Evolutionary conservation across 2,329 filamentous ascomycete species (phyloP).

Genomic region (Lachnellula cervina): DNA sequence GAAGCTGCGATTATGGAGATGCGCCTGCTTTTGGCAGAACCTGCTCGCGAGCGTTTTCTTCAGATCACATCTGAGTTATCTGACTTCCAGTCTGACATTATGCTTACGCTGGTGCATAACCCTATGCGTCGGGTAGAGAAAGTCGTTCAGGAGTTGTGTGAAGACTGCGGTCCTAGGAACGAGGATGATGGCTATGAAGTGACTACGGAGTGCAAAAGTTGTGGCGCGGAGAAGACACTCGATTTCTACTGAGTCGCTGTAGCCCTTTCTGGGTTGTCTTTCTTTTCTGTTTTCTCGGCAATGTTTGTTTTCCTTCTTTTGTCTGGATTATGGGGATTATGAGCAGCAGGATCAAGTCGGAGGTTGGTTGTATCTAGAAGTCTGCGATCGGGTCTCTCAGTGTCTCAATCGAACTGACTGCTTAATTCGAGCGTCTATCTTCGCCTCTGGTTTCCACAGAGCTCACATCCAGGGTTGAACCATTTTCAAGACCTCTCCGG

Average conservation of each 20-base stretch:
- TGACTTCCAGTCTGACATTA: conserved; percentile 21
- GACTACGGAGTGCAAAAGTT: conserved; percentile 11
- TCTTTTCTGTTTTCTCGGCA: not conserved
- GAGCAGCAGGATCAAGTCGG: no score
- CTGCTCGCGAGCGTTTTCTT: conserved; percentile 7
- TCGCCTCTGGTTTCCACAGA: no score
- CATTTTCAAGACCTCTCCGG: no score
- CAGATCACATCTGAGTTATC: conserved; percentile 6
- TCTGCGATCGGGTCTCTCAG: no score
- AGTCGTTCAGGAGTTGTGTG: conserved; percentile 9
- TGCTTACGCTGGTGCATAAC: conserved; percentile 4
- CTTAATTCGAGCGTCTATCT: no score
- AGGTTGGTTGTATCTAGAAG: no score
- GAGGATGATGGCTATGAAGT: conserved; percentile 15
- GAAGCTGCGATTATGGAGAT: conserved; percentile 19
- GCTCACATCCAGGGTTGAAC: no score
- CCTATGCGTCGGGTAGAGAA: not conserved
- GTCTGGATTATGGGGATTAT: no score
- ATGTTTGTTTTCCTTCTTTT: no score
- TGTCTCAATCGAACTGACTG: no score
- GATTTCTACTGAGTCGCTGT: conserved; percentile 2
- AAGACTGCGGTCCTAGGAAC: conserved; percentile 18
- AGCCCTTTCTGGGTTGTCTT: not conserved
- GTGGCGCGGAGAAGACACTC: conserved; percentile 10
- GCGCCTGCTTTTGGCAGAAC: conserved; percentile 6